Conservation (phyloP, 139 green algal species). For the Chlorella sorokiniana region DNA sequence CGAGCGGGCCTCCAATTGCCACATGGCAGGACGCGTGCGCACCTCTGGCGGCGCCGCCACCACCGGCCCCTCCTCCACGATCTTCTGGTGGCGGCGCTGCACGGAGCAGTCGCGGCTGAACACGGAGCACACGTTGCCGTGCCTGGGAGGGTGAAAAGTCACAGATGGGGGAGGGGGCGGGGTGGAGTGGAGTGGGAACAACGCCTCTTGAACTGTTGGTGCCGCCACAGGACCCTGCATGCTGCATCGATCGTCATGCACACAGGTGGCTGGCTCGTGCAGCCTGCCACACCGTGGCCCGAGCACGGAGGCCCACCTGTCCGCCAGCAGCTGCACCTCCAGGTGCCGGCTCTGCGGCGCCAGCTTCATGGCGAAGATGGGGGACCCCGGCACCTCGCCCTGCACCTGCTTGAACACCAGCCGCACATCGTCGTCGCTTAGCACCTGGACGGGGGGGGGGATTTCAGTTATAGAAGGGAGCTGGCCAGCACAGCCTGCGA, state of each 20-base stretch:
- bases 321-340: slow-evolving; percentile 96
- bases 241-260: too few relatives aligned
- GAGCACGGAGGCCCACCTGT: slow-evolving; percentile 53
- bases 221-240: too few relatives aligned
- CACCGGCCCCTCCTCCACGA: slow-evolving; percentile 96
- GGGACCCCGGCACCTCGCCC: slow-evolving; percentile 94
- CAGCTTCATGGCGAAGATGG: slow-evolving; percentile 98
- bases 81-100: slow-evolving; percentile 98
- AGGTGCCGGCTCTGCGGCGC: slow-evolving; percentile 83
- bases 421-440: slow-evolving; percentile 50
- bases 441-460: slow-evolving; percentile 50
- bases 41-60: slow-evolving; percentile 56
- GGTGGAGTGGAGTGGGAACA: too few relatives aligned
- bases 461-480: neutral
- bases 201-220: too few relatives aligned
- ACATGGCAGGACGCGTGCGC: neutral
- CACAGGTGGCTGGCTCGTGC: neutral
- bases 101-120: slow-evolving; percentile 93
- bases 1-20: neutral
- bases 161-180: slow-evolving; percentile 8
- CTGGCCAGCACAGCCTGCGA: too few relatives aligned
- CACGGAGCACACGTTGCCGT: slow-evolving; percentile 89
- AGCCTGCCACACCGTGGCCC: neutral
- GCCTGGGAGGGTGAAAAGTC: slow-evolving; percentile 8
- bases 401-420: slow-evolving; percentile 71